These are phyloP conservation scores for Entelexis paramagnoliae DNA, from an alignment of 1,139 yeast genomes.

Conservation along the genomic window DNA sequence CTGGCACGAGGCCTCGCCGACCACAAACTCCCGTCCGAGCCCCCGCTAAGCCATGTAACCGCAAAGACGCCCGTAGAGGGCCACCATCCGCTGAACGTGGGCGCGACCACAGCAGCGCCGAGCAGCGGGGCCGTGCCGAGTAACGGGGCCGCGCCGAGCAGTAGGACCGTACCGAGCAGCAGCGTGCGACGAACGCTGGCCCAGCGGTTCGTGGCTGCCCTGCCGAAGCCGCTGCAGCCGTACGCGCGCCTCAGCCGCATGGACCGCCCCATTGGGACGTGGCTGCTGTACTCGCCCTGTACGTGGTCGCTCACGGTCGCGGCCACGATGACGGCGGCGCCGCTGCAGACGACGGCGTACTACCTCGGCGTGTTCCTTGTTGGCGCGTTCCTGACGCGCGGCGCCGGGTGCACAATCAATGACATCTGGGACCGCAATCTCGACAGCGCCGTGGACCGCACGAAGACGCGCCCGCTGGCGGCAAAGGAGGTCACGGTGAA, in stretches of 20 bases:
- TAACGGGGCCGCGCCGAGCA: background rate
- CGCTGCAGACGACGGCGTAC: slow-evolving; percentile 48
- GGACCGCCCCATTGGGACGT: slow-evolving; percentile 91
- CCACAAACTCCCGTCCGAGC: background rate
- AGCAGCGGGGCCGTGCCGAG: background rate
- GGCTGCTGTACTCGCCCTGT: slow-evolving; percentile 69
- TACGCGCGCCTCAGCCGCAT: slow-evolving; percentile 84
- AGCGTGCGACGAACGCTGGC: slow-evolving; percentile 18
- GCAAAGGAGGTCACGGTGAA: slow-evolving; percentile 65
- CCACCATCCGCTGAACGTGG: background rate
- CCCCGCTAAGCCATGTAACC: background rate
- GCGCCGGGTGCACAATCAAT: slow-evolving; percentile 95
- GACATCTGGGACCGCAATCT: slow-evolving; percentile 76
- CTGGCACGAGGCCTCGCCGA: background rate
- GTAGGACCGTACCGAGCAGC: background rate
- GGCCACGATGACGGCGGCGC: slow-evolving; percentile 60
- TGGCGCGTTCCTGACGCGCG: slow-evolving; percentile 88
- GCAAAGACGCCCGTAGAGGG: background rate
- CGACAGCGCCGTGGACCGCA: slow-evolving; percentile 77
- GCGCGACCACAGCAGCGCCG: too few species aligned
- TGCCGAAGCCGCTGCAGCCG: slow-evolving; percentile 42
- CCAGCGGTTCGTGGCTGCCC: slow-evolving; percentile 16
- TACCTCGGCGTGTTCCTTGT: slow-evolving; percentile 58
- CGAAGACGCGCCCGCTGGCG: slow-evolving; percentile 83
- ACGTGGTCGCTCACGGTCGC: slow-evolving; percentile 82